Base-by-base conservation (phyloP, 2,329 filamentous ascomycete species). In the Monilinia aucupariae region DNA sequence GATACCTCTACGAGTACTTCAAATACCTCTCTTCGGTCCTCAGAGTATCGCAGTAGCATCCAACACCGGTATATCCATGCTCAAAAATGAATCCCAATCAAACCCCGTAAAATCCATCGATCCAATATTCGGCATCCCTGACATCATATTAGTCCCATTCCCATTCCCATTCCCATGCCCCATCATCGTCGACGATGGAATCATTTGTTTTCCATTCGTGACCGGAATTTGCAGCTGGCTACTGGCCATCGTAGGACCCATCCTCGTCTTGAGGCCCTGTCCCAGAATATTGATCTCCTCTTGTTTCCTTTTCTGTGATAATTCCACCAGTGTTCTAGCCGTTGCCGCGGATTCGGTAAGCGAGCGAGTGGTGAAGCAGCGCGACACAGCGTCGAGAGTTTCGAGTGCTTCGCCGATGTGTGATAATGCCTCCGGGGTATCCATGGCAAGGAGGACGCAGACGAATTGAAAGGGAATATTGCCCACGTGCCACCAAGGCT, bases 401-500 rank as follows among this genome's bases (percentile, higher is more conserved):
- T 68, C 64, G 34, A 70, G 39, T 1, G 68, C 64, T 10, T 55
- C 22, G 27, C 67, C 65, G 30, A 70, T 56, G 59, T 68, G 63
- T 3, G 56, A 52, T 12, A 70, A 47, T 32, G 67, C 68, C 25
- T 68, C 67, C 4, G 63, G 37, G 3, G 67, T 69, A 15, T 54
- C 62, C 15, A 70, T 59, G 22, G 64, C 64, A 1, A 70, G 59
- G 4, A 71, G 64, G 12, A 71, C 63, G 32, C 68, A 69, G 10
- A 69, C 54, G 32, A 65, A 62, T 30, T 70, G 68, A 32, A 70
- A 69, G 7, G 68, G 67, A 1, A 63, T 64, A 15, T 65, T 58
- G 12, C 68, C 63, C 7, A 70, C 49, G 55, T 67, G 67, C 68
- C 68, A 71, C 69, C 68, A 71, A 12, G 64, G 65, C 9, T 68